Base-by-base conservation (phyloP, 202 grass and related monocot genomes). In the Musa balbisiana region DNA sequence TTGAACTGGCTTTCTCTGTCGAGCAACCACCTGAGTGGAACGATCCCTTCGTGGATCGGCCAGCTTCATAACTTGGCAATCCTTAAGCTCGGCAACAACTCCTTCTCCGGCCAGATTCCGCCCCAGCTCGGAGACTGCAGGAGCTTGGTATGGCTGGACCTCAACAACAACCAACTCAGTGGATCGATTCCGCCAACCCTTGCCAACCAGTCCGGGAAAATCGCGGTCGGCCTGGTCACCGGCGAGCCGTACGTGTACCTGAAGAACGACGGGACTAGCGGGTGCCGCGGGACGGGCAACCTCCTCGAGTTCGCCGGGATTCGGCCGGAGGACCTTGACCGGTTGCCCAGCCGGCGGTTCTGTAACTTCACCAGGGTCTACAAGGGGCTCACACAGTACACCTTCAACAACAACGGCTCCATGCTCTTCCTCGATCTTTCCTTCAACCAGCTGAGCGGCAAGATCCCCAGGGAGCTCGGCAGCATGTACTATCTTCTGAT, bases 341-440 rank as follows among this genome's bases (percentile, higher is more conserved):
- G 79, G 3, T 15, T 84, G 23, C 69, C 64, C 2, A 74, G 22
- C 65, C 70, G 26, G 29, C 51, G 10, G 10, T 16, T 51, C 10
- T 88, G 86, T 24, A 70, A 78, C 53, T 84, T 73, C 68, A 76
- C 71, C 9, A 17, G 19, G 71, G 26, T 84, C 0, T 65, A 58
- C 49, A 67, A 72, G 58, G 78, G 78, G 68, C 72, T 56, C 8
- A 80, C 78, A 0, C 78, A 64, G 78, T 80, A 80, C 55, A 80
- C 78, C 21, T 80, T 80, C 56, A 80, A 72, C 78, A 71, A 80
- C 67, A 80, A 80, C 9, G 78, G 78, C 3, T 87, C 80, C 9
- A 77, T 83, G 72, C 21, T 80, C 24, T 83, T 82, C 43, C 71
- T 88, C 8, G 86, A 88, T 60, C 66, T 88, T n/a, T 88, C 82